Base-by-base conservation (phyloP, 108 stramenopile species). In the Fistulifera pelliculosa region DNA sequence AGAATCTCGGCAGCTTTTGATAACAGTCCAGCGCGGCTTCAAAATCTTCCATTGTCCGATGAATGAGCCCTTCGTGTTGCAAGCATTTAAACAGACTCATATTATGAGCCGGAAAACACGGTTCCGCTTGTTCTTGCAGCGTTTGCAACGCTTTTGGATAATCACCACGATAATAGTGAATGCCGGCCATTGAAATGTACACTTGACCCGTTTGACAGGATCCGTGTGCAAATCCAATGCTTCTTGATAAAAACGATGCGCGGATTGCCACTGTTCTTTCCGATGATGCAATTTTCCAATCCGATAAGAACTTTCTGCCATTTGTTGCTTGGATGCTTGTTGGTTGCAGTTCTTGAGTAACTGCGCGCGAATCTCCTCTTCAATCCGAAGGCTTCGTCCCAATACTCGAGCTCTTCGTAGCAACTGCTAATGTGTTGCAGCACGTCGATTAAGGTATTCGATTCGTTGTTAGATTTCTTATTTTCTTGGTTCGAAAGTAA, bases 41-140 rank as follows among this genome's bases (percentile, higher is more conserved):
- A 63, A 47, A 70, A 26, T 75, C 61, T 16, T 60, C 61, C 61
- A 51, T 54, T 27, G 52, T 31, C 27, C 74, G 74, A 60, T 63
- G 45, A 2, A 75, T 28, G 45, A 75, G 27, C 23, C 74, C 74
- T 62, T 75, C 64, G 54, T 75, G 68, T 54, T 75, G 67, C 47
- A 70, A 27, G 49, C 65, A 63, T 42, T 75, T 75, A n/a, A 65
- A 50, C 13, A 75, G 26, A 35, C 31, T 8, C 31, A 35, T 35
- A 47, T 59, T 45, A 13, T 42, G 14, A 70, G 25, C 17, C 44
- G 27, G n/a, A 47, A 70, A 62, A 25, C 60, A 47, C 11, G 56
- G 27, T 56, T 69, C 74, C 1, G 74, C 60, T 43, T 49, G 39
- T 8, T 35, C 31, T 31, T 60, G 27, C 17, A 75, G 55, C 19